Conservation (phyloP, 2,329 filamentous ascomycete species). For the Fusarium tricinctum region DNA sequence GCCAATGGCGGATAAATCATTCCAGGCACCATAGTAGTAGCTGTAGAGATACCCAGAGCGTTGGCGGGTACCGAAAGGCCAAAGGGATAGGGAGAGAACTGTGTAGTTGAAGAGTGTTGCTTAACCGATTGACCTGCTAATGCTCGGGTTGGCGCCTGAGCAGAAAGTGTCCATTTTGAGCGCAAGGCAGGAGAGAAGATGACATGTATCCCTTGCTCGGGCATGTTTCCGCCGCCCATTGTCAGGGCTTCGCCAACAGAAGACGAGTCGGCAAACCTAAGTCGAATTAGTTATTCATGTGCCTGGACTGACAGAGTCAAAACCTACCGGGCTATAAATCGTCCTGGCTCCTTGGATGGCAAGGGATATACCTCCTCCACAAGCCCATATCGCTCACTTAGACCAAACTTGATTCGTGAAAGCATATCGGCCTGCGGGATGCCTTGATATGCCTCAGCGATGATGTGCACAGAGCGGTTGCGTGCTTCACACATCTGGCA, state of each 20-base stretch:
- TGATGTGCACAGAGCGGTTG: conserved; percentile 53
- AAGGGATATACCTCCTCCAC: conserved; percentile 51
- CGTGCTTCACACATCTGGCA: conserved; percentile 50
- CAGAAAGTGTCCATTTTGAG: conserved; percentile 52
- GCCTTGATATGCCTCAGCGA: conserved; percentile 18
- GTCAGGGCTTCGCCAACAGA: conserved; percentile 49
- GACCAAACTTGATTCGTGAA: conserved; percentile 50
- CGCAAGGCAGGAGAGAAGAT: conserved; percentile 48
- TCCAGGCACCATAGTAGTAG: conserved; percentile 14
- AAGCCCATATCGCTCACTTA: conserved; percentile 49
- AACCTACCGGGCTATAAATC: conserved; percentile 52
- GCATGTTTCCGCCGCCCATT: conserved; percentile 41
- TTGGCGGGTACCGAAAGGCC: conserved; percentile 6
- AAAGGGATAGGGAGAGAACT: conserved; percentile 22
- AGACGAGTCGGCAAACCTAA: conserved; percentile 48
- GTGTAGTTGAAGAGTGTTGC: conserved; percentile 3
- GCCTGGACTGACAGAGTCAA: background rate
- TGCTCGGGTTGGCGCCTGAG: conserved; percentile 10
- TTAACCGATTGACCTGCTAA: background rate
- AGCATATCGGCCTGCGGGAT: conserved; percentile 42
- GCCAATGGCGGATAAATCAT: conserved; percentile 23
- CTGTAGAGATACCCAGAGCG: background rate
- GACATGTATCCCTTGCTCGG: conserved; percentile 48
- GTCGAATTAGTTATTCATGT: background rate
- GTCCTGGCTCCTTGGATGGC: conserved; percentile 17